Evolutionary conservation across 306 rosid genomes (phyloP), one percentile per base, ranked within the genome.

Genomic region (Medicago lupulina): DNA sequence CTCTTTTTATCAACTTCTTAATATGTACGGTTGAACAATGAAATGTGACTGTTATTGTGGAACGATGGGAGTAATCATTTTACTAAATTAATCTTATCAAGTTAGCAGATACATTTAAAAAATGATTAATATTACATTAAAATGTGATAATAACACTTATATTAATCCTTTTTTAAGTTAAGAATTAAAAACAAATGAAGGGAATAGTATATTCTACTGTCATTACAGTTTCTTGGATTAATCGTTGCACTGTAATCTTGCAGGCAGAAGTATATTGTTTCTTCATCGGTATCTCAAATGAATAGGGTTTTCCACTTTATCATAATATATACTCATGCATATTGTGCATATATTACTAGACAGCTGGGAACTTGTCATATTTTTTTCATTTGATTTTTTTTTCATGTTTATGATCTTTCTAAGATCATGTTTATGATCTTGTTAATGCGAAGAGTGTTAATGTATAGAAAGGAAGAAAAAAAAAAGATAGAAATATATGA

Each of bases 191-290:
- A 19, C 15, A 12, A 9, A n/a, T 12, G 1, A 11, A 12, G 4
- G 9, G 12, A 17, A n/a, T 8, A 17, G 63, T 8, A 36, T 77
- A 50, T 58, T 19, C 67, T 54, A 41, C 5, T 54, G 65, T 28
- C 28, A 47, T 8, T 8, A 78, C 23, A 46, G 9, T 66, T 65
- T 72, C 68, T 84, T 59, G 82, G 68, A 76, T 67, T 72, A 61
- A 67, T 66, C 82, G 47, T 28, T 23, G 17, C 21, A 5, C 11
- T 40, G 53, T 31, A 65, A 72, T 17, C 8, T 16, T 62, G 57
- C 47, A n/a, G 58, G 43, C 41, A 16, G 7, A 12, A 57, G 12
- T 25, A 10, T 72, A 31, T 62, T 64, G 43, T 39, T 65, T 55
- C 71, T 15, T 8, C 73, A 15, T 49, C 7, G 62, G 19, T 77